Conservation (phyloP, 768 basidiomycete genomes). For the Boletus eberwhitei region DNA sequence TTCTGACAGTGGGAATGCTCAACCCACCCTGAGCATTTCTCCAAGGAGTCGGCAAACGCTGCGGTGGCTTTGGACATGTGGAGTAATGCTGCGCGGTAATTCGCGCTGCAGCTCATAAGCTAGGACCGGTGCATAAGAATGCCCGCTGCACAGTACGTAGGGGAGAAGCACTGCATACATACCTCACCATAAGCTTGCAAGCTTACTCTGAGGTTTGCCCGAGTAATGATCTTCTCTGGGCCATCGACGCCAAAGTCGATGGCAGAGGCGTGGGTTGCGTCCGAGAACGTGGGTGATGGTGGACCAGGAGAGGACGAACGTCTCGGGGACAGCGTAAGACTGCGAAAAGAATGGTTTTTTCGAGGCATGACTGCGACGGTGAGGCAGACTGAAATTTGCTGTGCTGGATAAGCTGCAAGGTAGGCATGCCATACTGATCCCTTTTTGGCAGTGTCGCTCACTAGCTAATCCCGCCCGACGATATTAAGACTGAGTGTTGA, state of each 20-base stretch:
- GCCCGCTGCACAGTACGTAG: neutral
- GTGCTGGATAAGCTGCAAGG: constrained; percentile 14
- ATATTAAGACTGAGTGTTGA: neutral
- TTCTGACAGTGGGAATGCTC: neutral
- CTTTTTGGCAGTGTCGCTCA: constrained; percentile 12
- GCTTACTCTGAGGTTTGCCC: constrained; percentile 72
- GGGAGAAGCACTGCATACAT: constrained; percentile 27
- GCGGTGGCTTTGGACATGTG: constrained; percentile 82
- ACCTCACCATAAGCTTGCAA: constrained; percentile 81
- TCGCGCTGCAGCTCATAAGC: constrained; percentile 73
- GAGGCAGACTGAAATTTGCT: constrained; percentile 11
- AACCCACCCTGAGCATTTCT: constrained; percentile 75
- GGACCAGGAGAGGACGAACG: constrained; percentile 52
- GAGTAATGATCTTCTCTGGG: constrained; percentile 78
- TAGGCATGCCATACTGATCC: constrained; percentile 7
- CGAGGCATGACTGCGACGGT: constrained; percentile 41
- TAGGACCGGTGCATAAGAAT: constrained; percentile 35
- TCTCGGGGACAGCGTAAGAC: constrained; percentile 46
- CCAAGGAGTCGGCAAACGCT: constrained; percentile 82
- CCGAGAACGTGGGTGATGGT: constrained; percentile 83
- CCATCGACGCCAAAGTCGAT: constrained; percentile 75
- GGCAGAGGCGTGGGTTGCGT: constrained; percentile 72
- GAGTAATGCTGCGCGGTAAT: constrained; percentile 77
- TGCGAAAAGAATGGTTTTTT: constrained; percentile 54
- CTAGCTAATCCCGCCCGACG: neutral